These are phyloP conservation scores for Vitellaria paradoxa DNA, from an alignment of 179 eudicot genomes.

Conservation along the genomic window DNA sequence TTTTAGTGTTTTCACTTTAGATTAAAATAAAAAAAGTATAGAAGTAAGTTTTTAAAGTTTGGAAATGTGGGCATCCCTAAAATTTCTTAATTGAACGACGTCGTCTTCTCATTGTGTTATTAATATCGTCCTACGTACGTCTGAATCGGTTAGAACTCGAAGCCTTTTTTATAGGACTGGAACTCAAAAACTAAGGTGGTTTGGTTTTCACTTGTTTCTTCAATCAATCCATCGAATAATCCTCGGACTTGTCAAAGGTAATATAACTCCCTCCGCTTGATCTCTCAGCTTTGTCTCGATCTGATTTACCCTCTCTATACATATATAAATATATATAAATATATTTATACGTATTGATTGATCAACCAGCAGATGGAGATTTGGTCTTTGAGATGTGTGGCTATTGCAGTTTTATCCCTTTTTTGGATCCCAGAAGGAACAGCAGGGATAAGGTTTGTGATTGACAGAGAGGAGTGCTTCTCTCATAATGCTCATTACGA, in stretches of 20 bases:
- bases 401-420: slow-evolving; percentile 13
- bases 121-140: too few species aligned
- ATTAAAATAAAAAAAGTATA: too few species aligned
- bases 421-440: slow-evolving; percentile 21
- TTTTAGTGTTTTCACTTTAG: too few species aligned
- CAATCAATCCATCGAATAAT: not conserved
- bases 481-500: slow-evolving; percentile 58
- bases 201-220: too few species aligned
- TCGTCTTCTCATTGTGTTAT: too few species aligned
- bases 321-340: not conserved
- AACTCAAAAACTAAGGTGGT: too few species aligned
- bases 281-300: not conserved
- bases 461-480: slow-evolving; percentile 82
- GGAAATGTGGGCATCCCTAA: too few species aligned
- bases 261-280: not conserved
- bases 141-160: too few species aligned
- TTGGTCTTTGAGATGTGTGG: slow-evolving; percentile 11
- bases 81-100: too few species aligned
- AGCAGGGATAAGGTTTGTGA: slow-evolving; percentile 69
- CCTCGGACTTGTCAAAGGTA: slow-evolving; percentile 6
- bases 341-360: not conserved
- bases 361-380: slow-evolving; percentile 15
- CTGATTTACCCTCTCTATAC: not conserved
- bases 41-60: too few species aligned
- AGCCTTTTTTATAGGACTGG: too few species aligned